Percentiles rank a stretch among this genome's conserved stretches.
Conservation (phyloP, 495 filamentous ascomycete species). For the Extremus antarcticus region DNA sequence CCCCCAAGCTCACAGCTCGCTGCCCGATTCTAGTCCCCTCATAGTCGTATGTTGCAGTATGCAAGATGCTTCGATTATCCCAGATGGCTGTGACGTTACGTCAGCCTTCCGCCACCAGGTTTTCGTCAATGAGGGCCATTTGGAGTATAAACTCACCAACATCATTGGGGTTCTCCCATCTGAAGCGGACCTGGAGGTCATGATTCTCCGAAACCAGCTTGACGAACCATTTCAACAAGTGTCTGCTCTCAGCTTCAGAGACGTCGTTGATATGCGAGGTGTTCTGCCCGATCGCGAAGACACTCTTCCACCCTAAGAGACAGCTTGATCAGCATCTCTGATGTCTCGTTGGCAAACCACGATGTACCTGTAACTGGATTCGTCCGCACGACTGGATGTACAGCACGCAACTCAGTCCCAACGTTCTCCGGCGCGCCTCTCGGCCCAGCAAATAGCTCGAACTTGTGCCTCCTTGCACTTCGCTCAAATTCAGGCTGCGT, state of each 20-base stretch:
- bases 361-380: slow-evolving; percentile 72
- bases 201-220: slow-evolving; percentile 62
- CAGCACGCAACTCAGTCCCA: slow-evolving; percentile 44
- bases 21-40: slow-evolving; percentile 41
- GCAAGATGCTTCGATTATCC: slow-evolving; percentile 65
- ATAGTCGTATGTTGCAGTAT: slow-evolving; percentile 56
- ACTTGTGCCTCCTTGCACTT: slow-evolving; percentile 43
- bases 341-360: too few species aligned
- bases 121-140: too few species aligned
- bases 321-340: too few species aligned
- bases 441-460: slow-evolving; percentile 38
- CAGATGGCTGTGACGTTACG: too few species aligned
- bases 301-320: slow-evolving; percentile 67
- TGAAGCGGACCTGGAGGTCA: slow-evolving; percentile 61
- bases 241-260: slow-evolving; percentile 49
- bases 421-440: slow-evolving; percentile 60
- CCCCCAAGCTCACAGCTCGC: slow-evolving; percentile 54
- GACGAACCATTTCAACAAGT: slow-evolving; percentile 52
- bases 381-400: slow-evolving; percentile 45
- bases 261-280: slow-evolving; percentile 55
- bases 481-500: slow-evolving; percentile 49
- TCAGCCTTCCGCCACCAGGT: too few species aligned
- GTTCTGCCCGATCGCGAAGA: slow-evolving; percentile 57
- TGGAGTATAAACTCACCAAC: too few species aligned
- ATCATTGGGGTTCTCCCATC: slow-evolving; percentile 36